phyloP scores from a whole-genome alignment of 2,329 filamentous ascomycete genomes.

The Aureobasidium vineae region DNA sequence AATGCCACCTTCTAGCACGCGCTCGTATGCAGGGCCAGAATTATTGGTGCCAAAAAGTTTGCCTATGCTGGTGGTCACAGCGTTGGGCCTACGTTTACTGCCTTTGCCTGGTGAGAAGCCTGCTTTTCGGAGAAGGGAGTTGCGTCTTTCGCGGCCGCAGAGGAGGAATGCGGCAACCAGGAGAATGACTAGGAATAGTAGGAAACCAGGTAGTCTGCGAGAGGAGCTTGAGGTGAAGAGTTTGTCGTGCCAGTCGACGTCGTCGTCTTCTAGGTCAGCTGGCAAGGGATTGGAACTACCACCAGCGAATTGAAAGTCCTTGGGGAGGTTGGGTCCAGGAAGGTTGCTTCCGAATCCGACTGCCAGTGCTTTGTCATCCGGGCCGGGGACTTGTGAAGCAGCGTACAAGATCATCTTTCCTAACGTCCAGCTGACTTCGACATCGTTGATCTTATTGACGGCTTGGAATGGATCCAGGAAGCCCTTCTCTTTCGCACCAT shows the following conservation, averaged over 20 bases:
- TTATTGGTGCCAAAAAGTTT: conserved; percentile 64
- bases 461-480: conserved; percentile 86
- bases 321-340: conserved; percentile 45
- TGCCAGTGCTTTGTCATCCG: conserved; percentile 56
- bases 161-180: conserved; percentile 69
- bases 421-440: conserved; percentile 95
- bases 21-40: conserved; percentile 62
- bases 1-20: conserved; percentile 69
- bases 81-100: conserved; percentile 47
- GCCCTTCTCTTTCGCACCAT: conserved; percentile 68
- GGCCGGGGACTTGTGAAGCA: conserved; percentile 76
- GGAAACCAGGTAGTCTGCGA: conserved; percentile 67
- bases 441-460: conserved; percentile 84
- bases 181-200: conserved; percentile 75
- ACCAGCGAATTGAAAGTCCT: conserved; percentile 82
- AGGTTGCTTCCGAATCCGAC: conserved; percentile 93
- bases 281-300: conserved; percentile 48
- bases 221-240: conserved; percentile 64
- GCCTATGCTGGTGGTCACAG: conserved; percentile 34
- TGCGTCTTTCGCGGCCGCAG: conserved; percentile 73
- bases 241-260: conserved; percentile 55
- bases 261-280: conserved; percentile 42
- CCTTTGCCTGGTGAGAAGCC: conserved; percentile 44
- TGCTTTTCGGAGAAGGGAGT: conserved; percentile 56
- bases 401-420: conserved; percentile 97